Conservation (phyloP, 1,284 basidiomycete genomes). For the Flammula alnicola region DNA sequence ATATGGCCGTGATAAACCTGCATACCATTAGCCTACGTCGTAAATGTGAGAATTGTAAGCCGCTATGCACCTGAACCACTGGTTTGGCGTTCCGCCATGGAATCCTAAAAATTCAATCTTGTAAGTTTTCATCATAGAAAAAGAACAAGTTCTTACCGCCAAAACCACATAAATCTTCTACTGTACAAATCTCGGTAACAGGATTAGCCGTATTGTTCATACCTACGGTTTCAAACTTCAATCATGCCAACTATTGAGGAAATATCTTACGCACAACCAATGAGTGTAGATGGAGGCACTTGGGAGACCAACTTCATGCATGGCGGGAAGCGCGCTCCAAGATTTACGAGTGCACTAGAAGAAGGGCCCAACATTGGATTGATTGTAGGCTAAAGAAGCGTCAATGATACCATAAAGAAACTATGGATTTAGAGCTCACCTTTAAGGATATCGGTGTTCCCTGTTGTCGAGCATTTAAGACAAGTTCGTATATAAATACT, state of each 20-base stretch:
- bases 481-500: slow-evolving; percentile 80
- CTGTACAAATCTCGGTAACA: slow-evolving; percentile 67
- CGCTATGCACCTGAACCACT: slow-evolving; percentile 76
- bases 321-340: slow-evolving; percentile 90
- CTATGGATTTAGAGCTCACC: slow-evolving; percentile 40
- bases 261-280: slow-evolving; percentile 61
- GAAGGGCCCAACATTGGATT: slow-evolving; percentile 95
- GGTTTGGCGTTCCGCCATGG: slow-evolving; percentile 69
- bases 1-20: slow-evolving; percentile 86
- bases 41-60: not conserved
- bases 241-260: slow-evolving; percentile 4
- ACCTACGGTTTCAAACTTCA: slow-evolving; percentile 44
- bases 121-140: not conserved
- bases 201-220: slow-evolving; percentile 80
- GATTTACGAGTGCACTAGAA: slow-evolving; percentile 80
- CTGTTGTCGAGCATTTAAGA: slow-evolving; percentile 73
- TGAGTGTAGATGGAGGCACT: slow-evolving; percentile 60
- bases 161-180: slow-evolving; percentile 88
- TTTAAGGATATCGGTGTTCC: slow-evolving; percentile 84
- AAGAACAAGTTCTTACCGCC: slow-evolving; percentile 50
- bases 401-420: not conserved
- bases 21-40: slow-evolving; percentile 12
- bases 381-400: slow-evolving; percentile 61
- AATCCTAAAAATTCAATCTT: slow-evolving; percentile 50
- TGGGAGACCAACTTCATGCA: slow-evolving; percentile 77